phyloP scores from a whole-genome alignment of 176 grass and related monocot species.

The Musa acuminata region DNA sequence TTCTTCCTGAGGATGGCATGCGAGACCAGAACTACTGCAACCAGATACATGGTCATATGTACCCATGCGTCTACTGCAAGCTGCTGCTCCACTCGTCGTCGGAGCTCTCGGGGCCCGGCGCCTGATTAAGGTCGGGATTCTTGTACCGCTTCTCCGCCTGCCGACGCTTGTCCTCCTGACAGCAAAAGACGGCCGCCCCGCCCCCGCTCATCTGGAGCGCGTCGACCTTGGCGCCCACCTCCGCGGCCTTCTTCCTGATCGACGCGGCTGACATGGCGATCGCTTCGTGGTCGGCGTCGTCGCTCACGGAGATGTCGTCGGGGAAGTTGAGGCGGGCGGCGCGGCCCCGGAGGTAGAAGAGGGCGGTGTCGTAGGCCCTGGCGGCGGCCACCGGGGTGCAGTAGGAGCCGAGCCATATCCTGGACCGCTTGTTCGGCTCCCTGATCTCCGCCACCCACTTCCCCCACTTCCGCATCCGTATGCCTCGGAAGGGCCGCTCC shows the following conservation, averaged over 20 bases:
- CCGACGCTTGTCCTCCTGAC: no score
- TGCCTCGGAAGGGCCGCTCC: background rate
- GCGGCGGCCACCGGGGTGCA: conserved; percentile 1
- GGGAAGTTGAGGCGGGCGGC: conserved; percentile 11
- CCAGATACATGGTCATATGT: no score
- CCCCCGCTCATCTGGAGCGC: background rate
- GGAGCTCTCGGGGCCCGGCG: background rate
- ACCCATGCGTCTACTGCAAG: background rate
- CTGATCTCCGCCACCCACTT: conserved; percentile 13
- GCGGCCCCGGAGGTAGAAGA: conserved; percentile 10
- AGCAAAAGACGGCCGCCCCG: no score
- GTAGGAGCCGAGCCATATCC: conserved; percentile 20
- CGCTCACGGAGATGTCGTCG: background rate
- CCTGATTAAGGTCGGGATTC: background rate
- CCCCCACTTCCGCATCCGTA: conserved; percentile 16
- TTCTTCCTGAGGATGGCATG: no score
- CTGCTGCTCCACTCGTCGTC: background rate
- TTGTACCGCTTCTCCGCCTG: background rate
- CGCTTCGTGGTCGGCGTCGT: background rate
- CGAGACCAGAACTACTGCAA: no score
- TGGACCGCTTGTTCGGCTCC: conserved; percentile 8
- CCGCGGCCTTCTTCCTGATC: conserved; percentile 15
- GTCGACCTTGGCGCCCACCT: conserved; percentile 13
- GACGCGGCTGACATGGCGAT: conserved; percentile 6
- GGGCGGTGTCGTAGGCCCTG: conserved; percentile 7